phyloP scores from a whole-genome alignment of 441 rosid genomes.

The Eugenia klotzschiana region DNA sequence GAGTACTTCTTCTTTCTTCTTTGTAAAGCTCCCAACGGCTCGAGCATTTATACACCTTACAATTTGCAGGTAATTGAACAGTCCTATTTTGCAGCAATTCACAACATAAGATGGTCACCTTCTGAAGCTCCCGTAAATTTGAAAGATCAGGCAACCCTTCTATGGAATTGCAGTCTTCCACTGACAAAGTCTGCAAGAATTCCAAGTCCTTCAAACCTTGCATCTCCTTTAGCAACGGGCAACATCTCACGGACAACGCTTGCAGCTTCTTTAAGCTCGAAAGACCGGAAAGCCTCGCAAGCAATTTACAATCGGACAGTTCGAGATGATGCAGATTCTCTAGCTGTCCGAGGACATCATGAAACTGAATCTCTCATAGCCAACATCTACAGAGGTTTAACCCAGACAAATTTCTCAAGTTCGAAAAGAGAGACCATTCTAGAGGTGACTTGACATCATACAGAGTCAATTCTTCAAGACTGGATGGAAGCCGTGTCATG shows the following conservation, averaged over 20 bases:
- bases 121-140: background rate
- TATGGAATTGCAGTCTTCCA: background rate
- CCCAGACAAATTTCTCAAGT: background rate
- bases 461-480: background rate
- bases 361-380: background rate
- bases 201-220: background rate
- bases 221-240: background rate
- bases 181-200: background rate
- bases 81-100: background rate
- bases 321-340: background rate
- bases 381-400: background rate
- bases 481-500: background rate
- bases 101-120: background rate
- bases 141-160: background rate
- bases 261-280: background rate
- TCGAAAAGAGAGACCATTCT: background rate
- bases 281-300: background rate
- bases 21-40: background rate
- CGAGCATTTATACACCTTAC: background rate
- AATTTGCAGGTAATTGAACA: background rate
- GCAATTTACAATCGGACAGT: background rate
- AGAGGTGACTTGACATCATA: background rate
- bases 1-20: background rate
- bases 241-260: background rate
- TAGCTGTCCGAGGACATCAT: background rate